phyloP scores from a whole-genome alignment of 176 grass and related monocot genomes.

The Oryza meridionalis region DNA sequence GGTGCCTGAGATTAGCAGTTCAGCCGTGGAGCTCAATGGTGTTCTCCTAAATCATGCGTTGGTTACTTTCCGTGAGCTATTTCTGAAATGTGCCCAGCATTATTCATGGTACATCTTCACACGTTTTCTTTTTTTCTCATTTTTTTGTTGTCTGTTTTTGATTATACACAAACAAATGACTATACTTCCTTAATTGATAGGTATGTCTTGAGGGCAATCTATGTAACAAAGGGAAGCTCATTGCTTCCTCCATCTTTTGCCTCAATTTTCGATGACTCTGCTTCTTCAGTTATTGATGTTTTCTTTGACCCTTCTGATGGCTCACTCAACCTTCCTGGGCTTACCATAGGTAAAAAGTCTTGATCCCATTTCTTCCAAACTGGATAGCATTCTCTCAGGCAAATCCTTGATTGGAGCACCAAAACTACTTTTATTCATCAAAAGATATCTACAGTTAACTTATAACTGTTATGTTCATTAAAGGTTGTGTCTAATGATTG shows the following conservation, averaged over 20 bases:
- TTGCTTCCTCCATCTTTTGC: slow-evolving; percentile 91
- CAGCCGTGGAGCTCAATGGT: slow-evolving; percentile 80
- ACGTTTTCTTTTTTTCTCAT: slow-evolving; percentile 10
- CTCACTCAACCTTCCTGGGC: slow-evolving; percentile 74
- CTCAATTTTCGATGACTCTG: slow-evolving; percentile 87
- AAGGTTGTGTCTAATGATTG: too few species aligned
- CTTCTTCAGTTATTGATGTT: slow-evolving; percentile 91
- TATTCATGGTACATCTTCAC: slow-evolving; percentile 67
- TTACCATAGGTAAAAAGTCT: slow-evolving; percentile 71
- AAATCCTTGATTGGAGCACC: slow-evolving; percentile 12
- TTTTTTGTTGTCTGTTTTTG: slow-evolving; percentile 5
- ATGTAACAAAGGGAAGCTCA: slow-evolving; percentile 75
- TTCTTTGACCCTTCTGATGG: slow-evolving; percentile 95
- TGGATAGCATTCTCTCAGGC: not conserved
- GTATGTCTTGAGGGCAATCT: slow-evolving; percentile 80
- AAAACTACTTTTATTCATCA: slow-evolving; percentile 22
- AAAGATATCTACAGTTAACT: slow-evolving; percentile 29
- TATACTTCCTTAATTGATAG: slow-evolving; percentile 49
- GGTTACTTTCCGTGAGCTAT: slow-evolving; percentile 82
- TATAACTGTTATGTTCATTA: slow-evolving; percentile 20
- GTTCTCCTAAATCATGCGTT: slow-evolving; percentile 89
- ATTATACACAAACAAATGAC: slow-evolving; percentile 22
- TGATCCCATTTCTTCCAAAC: slow-evolving; percentile 6
- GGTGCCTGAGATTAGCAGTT: slow-evolving; percentile 64
- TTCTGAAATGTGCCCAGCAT: slow-evolving; percentile 88